These are phyloP conservation scores for Wallacemonas sp. DNA, from an alignment of 208 protist species.

Conservation along the genomic window DNA sequence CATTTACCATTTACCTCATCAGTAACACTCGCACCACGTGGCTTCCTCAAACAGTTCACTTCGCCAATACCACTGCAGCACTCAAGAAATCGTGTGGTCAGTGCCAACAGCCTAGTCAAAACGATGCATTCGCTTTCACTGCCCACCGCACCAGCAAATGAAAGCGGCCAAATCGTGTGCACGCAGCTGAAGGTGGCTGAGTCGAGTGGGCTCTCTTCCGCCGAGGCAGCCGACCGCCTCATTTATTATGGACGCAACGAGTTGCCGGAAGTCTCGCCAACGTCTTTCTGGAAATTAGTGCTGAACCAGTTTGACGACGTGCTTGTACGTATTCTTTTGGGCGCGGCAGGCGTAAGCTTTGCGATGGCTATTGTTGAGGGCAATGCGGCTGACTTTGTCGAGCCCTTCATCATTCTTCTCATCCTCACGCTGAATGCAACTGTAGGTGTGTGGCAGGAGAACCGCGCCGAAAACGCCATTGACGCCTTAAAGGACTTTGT, in stretches of 20 bases:
- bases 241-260: conserved; percentile 65
- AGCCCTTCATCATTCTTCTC: conserved; percentile 94
- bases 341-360: conserved; percentile 82
- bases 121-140: not conserved
- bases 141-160: not conserved
- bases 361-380: conserved; percentile 71
- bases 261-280: conserved; percentile 51
- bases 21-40: no score
- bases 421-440: conserved; percentile 94
- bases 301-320: conserved; percentile 90
- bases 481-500: conserved; percentile 81
- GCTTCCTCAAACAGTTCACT: no score
- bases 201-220: conserved; percentile 22
- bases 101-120: no score
- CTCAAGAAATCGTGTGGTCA: no score
- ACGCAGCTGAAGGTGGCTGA: conserved; percentile 17
- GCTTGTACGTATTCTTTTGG: conserved; percentile 86
- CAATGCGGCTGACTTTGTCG: conserved; percentile 78
- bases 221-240: conserved; percentile 43
- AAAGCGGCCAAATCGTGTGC: conserved; percentile 3
- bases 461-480: conserved; percentile 90
- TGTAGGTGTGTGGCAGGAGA: conserved; percentile 94
- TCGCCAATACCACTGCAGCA: no score
- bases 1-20: no score
- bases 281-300: conserved; percentile 81